phyloP scores from a whole-genome alignment of 306 rosid species.

The Echinosophora koreensis region DNA sequence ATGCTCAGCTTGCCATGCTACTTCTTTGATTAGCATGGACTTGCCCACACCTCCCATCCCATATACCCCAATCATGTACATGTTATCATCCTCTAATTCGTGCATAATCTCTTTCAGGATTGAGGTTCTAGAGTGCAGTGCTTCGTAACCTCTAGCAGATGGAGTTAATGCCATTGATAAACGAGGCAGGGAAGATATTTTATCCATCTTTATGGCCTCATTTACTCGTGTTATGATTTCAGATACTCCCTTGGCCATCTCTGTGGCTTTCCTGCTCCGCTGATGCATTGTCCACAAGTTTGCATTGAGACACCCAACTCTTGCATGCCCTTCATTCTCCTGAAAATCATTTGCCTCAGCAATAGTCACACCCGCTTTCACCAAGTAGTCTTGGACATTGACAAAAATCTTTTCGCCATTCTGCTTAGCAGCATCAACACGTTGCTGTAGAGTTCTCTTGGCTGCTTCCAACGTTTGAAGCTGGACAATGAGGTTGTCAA shows the following conservation, averaged over 20 bases:
- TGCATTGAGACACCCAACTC: not conserved
- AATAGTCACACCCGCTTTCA: not conserved
- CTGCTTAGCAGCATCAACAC: not conserved
- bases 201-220: not conserved
- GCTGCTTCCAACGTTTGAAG: not conserved
- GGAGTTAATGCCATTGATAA: not conserved
- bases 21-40: constrained; percentile 4
- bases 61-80: constrained; percentile 12
- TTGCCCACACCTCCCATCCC: constrained; percentile 30
- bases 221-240: not conserved
- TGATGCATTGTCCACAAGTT: not conserved
- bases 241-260: not conserved
- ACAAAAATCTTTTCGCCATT: not conserved
- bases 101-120: not conserved
- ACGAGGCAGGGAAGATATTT: not conserved
- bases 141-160: not conserved
- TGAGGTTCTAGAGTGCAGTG: constrained; percentile 6
- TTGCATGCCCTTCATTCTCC: not conserved
- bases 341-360: not conserved
- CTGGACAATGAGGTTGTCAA: not conserved
- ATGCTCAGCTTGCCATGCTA: not conserved
- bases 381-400: constrained; percentile 2
- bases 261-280: not conserved
- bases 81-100: not conserved
- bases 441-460: not conserved